Conservation (phyloP, 225 moss, liverwort and hornwort species). For the Ulota crispa region DNA sequence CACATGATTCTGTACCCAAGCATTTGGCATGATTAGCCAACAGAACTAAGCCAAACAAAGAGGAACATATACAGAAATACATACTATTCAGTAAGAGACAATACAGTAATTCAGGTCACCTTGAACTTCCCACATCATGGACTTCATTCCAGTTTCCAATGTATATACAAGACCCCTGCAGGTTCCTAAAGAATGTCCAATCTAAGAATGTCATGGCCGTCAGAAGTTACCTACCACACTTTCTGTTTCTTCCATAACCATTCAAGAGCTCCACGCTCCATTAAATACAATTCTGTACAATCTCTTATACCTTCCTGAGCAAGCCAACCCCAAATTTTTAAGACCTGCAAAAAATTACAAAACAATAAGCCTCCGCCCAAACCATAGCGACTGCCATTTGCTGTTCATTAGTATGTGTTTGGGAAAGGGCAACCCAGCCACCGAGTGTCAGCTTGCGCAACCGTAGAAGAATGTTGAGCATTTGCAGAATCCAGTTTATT, state of each 20-base stretch:
- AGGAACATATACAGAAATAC: not conserved
- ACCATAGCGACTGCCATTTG: conserved; percentile 11
- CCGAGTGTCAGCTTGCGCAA: not conserved
- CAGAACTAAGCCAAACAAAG: not conserved
- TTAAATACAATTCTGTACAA: conserved; percentile 32
- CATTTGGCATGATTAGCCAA: not conserved
- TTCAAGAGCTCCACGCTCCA: conserved; percentile 28
- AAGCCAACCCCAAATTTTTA: not conserved
- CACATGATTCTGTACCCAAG: not conserved
- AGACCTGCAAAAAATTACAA: conserved; percentile 29
- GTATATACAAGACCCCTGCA: conserved; percentile 36
- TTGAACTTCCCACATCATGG: conserved; percentile 10
- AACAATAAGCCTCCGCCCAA: conserved; percentile 8
- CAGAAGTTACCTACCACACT: conserved; percentile 10
- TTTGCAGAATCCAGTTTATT: not conserved
- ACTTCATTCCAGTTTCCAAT: conserved; percentile 38
- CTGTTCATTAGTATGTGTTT: not conserved
- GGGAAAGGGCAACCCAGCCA: not conserved
- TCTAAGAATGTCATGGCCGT: conserved; percentile 2
- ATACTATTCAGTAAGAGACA: not conserved
- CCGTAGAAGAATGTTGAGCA: conserved; percentile 2
- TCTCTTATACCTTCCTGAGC: conserved; percentile 16
- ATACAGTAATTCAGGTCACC: not conserved
- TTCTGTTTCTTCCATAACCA: conserved; percentile 8
- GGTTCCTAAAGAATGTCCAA: conserved; percentile 16